Base-by-base conservation (phyloP, 495 filamentous ascomycete species). In the Lentithecium fluviatile region DNA sequence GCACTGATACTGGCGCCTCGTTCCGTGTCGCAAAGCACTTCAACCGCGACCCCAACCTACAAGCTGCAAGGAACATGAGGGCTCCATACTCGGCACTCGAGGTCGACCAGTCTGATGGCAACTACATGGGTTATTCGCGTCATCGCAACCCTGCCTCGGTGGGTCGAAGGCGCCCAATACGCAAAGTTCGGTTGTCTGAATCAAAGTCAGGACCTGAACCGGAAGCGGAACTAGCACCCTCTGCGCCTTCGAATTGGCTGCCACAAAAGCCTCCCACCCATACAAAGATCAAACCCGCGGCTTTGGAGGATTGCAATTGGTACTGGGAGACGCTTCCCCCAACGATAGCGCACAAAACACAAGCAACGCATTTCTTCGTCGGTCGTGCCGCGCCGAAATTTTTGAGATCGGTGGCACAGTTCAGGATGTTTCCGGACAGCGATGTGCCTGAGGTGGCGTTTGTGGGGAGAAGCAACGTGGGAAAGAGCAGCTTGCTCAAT, bases 401-500 rank as follows among this genome's bases (percentile, higher is more conserved):
- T 70, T 76, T 91, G 36, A 92, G 86, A 78, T 84, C 83, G 19
- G 83, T 86, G 4, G 75, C 78, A 38, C 82, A 85, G 61, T 95
- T 96, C 69, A 85, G 86, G 61, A 77, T 81, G 26, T 64, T 72
- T 47, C 74, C 73, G n/a, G 77, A 75, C 38, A 74, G 71, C 13
- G 70, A 75, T 54, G 75, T 81, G 13, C 66, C 63, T 45, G 86
- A 90, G 68, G 83, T 89, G n/a, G 85, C 83, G 34, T 88, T 90
- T 65, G 74, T 90, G 0, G 94, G 94, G 45, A 84, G 91, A 43
- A 91, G 87, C 32, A 97, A 98, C 71, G 92, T 95, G 24, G 94
- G 92, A 37, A 98, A 98, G 71, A 91, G 88, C 29, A 88, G 85
- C 7, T 78, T 97, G 23, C 76, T 97, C 58, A 98, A 98, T 71